Base-by-base conservation (phyloP, 2,329 filamentous ascomycete genomes). In the Paradendryphiella salina region DNA sequence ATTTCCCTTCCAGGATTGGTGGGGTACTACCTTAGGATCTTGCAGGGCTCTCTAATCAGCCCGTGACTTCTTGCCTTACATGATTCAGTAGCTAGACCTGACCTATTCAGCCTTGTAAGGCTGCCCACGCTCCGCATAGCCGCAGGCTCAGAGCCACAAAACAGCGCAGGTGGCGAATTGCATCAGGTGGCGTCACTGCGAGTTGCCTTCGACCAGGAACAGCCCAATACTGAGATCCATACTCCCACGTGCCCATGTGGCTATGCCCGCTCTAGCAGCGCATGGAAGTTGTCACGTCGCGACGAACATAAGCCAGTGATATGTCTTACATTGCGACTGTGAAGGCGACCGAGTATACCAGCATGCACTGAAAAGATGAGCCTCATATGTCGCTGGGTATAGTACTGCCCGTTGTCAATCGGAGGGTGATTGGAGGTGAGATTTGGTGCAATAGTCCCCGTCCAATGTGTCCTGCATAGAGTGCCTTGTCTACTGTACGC, bases 1-100 rank as follows among this genome's bases (percentile, higher is more conserved):
- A 14, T 8, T n/a, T 11, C 23, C n/a, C 10, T 37, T 18, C 23
- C 15, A 37, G 32, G 43, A 51, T 51, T 51, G 42, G 43, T 14
- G 32, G 36, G 21, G 29, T 23, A 15, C 11, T 11, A 41, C 32
- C 13, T n/a, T 17, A n/a, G 11, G 18, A n/a, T 28, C 34, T 18
- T 33, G 20, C 35, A 33, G 38, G 37, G 13, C 32, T 41, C 2
- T 28, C 33, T 9, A 10, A 32, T 26, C 9, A 47, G 18, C 37
- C 48, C 48, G 37, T 51, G 48, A 51, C 29, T 20, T 37, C 29
- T 33, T n/a, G 18, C 13, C 13, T 14, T 8, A 6, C 7, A 21
- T 42, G 11, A 15, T 15, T n/a, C 4, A 20, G 23, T 17, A 7
- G 10, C 13, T 28, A 13, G 17, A 7, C 10, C 26, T 31, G 26